Evolutionary conservation across 345 rosid species (phyloP).

Genomic region (Erucastrum elatum): DNA sequence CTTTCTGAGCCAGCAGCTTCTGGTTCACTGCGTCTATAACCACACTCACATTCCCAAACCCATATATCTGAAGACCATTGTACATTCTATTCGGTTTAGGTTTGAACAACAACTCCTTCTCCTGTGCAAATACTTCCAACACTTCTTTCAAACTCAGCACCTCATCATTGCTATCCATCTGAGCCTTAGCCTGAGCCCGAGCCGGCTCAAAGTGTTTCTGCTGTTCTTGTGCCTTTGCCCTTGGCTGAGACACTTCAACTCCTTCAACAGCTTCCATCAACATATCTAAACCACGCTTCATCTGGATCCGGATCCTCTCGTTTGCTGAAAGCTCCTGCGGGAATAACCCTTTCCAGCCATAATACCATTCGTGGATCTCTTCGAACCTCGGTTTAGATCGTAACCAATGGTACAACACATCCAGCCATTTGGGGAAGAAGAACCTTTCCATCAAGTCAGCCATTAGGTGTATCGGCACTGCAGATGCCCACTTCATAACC

Average conservation of each 20-base stretch:
- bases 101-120: background rate
- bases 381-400: background rate
- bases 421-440: slow-evolving; percentile 69
- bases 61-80: background rate
- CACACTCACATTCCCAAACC: background rate
- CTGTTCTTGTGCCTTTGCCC: background rate
- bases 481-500: slow-evolving; percentile 87
- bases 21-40: background rate
- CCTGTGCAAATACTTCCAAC: background rate
- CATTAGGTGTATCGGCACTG: slow-evolving; percentile 81
- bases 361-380: background rate
- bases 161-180: background rate
- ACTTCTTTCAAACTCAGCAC: background rate
- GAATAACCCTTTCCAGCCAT: background rate
- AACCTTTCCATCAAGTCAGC: slow-evolving; percentile 84
- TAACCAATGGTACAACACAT: background rate
- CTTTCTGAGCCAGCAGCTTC: background rate
- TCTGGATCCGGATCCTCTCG: background rate
- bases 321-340: background rate
- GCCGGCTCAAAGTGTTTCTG: background rate
- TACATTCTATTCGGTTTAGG: background rate
- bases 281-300: background rate
- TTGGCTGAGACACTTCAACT: background rate
- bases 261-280: background rate
- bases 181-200: background rate